A percentile compares a stretch with the other conserved stretches of the same genome.
Evolutionary conservation across 2,329 filamentous ascomycete genomes (phyloP).

Genomic region (Aspergillus niger): DNA sequence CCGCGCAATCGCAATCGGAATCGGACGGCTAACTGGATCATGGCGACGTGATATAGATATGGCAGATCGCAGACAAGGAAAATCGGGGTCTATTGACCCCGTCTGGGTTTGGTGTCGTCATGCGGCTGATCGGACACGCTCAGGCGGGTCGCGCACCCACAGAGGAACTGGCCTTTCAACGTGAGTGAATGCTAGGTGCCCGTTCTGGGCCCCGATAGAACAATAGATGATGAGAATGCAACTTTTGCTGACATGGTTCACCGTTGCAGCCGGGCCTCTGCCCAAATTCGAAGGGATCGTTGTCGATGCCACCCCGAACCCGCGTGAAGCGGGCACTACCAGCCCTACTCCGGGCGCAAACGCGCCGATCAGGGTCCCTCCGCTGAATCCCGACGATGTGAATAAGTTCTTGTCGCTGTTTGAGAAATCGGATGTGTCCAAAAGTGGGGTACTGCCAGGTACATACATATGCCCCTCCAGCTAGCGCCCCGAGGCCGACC

Average conservation of each 20-base stretch:
- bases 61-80: conserved; percentile 97
- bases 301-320: conserved; percentile 47
- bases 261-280: conserved; percentile 67
- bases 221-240: neutral
- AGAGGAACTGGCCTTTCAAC: conserved; percentile 77
- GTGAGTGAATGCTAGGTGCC: conserved; percentile 42
- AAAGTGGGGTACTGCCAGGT: conserved; percentile 71
- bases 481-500: neutral
- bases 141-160: conserved; percentile 83
- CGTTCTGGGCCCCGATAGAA: neutral
- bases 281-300: conserved; percentile 85
- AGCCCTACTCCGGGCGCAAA: conserved; percentile 50
- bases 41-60: conserved; percentile 67
- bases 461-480: conserved; percentile 40
- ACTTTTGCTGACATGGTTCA: neutral
- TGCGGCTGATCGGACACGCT: conserved; percentile 93
- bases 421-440: conserved; percentile 77
- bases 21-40: conserved; percentile 10
- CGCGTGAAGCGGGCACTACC: conserved; percentile 51
- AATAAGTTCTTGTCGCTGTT: conserved; percentile 87
- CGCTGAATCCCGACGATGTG: conserved; percentile 83
- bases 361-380: conserved; percentile 80
- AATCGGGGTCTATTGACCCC: conserved; percentile 93
- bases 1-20: neutral
- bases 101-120: conserved; percentile 86